These are phyloP conservation scores for Sarcodon aspratus DNA, from an alignment of 768 basidiomycete genomes.

Conservation along the genomic window DNA sequence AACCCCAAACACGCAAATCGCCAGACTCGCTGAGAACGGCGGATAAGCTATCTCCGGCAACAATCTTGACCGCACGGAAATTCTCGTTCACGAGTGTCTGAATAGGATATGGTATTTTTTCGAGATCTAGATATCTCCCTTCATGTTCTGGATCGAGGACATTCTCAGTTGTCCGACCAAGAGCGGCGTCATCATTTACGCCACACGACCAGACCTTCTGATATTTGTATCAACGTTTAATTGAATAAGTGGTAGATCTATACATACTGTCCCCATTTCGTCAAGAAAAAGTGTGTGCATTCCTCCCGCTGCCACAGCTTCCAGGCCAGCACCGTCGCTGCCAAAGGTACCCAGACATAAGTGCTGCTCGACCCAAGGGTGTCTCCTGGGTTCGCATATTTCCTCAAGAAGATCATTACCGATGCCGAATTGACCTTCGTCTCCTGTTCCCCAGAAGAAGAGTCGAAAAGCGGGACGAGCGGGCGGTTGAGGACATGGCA, in stretches of 20 bases:
- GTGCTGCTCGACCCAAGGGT: conserved; percentile 26
- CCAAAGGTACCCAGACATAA: conserved; percentile 25
- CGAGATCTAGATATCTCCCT: neutral
- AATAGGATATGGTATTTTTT: conserved; percentile 10
- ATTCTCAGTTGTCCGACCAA: conserved; percentile 5
- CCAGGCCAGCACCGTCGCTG: conserved; percentile 21
- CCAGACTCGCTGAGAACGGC: conserved; percentile 28
- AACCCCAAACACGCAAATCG: conserved; percentile 31
- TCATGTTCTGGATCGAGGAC: neutral
- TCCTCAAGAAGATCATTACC: neutral
- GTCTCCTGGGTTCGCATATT: conserved; percentile 10
- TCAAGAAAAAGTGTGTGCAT: conserved; percentile 36
- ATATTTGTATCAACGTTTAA: neutral
- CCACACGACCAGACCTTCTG: conserved; percentile 7
- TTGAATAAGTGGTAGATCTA: neutral
- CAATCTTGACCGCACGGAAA: conserved; percentile 29
- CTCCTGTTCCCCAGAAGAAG: conserved; percentile 5
- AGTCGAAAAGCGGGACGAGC: neutral
- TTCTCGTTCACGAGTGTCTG: conserved; percentile 20
- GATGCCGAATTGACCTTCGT: neutral
- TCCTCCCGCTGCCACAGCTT: conserved; percentile 28
- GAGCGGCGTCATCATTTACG: conserved; percentile 4
- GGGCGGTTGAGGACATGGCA: too few species aligned
- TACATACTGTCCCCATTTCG: conserved; percentile 25
- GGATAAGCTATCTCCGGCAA: conserved; percentile 29